Evolutionary conservation across 2,329 filamentous ascomycete species (phyloP), one percentile per base, ranked within the genome.

Genomic region (Colletotrichum paranaense): DNA sequence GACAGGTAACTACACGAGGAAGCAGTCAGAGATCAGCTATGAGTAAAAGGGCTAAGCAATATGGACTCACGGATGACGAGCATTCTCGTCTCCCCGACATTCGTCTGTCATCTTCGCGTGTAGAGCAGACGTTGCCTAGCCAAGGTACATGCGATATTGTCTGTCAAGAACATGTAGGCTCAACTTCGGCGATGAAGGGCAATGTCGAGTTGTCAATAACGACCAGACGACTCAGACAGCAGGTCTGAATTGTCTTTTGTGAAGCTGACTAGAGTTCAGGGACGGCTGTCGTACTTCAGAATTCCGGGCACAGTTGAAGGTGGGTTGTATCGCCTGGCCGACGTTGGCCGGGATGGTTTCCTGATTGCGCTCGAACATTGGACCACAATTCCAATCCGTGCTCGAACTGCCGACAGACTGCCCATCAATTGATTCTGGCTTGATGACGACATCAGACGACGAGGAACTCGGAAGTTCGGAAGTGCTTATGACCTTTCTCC

Each of bases 1-100:
- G 87, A 85, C 1, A 93, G 85, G 76, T 92, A 92, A 24, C 73
- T 75, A 19, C 14, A 5, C 9, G n/a, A 3, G 16, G 26, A 14
- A 14, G 5, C 1, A 19, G 28, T 71, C n/a, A 70, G 56, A 7
- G 16, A 26, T 22, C 4, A 14, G 5, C 16, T 12, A 35, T 16
- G 9, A 30, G 46, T 24, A 2, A 2, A 7, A 3, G 24, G 11
- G 9, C 5, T 11, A n/a, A 11, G 42, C 16, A 4, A 28, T 12
- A 8, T n/a, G n/a, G 22, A 24, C 69, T 62, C 46, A 73, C 73
- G 73, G 73, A 35, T 74, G 73, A 22, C 46, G 38, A 16, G 7
- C 22, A 26, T 60, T 32, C 9, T 65, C 68, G n/a, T 60, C 57
- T 16, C 14, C 11, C n/a, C 9, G 42, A 14, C 53, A 42, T 4